A percentile compares a stretch with the other conserved stretches of the same genome.
Conservation (phyloP, 179 eudicot species). For the Nepenthes alata region DNA sequence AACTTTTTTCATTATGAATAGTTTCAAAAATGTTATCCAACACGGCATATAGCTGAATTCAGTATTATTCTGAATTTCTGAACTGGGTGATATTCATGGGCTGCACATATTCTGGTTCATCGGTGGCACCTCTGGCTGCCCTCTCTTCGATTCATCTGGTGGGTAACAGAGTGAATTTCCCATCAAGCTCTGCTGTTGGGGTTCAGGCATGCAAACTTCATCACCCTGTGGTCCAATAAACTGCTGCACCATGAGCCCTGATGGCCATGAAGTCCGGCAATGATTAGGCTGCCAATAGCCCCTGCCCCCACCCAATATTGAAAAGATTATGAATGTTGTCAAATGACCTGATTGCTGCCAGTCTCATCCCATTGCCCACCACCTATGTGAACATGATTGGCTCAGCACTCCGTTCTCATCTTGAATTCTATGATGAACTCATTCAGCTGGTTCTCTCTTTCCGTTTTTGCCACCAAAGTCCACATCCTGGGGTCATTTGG, state of each 20-base stretch:
- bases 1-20: too few relatives aligned
- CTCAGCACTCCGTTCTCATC: constrained; percentile 11
- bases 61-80: too few relatives aligned
- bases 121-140: too few relatives aligned
- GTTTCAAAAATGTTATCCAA: too few relatives aligned
- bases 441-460: constrained; percentile 30
- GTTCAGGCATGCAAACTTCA: constrained; percentile 16
- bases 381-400: constrained; percentile 19
- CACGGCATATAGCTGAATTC: too few relatives aligned
- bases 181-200: constrained; percentile 4
- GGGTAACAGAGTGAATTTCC: not conserved
- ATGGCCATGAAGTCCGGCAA: constrained; percentile 33
- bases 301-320: constrained; percentile 35
- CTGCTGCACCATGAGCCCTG: constrained; percentile 42
- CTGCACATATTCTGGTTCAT: too few relatives aligned
- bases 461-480: constrained; percentile 24
- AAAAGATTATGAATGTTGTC: constrained; percentile 28
- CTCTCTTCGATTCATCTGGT: too few relatives aligned
- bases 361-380: constrained; percentile 36
- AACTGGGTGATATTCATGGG: too few relatives aligned
- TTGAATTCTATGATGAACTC: constrained; percentile 31
- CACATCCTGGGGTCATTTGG: constrained; percentile 14
- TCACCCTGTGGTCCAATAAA: constrained; percentile 23
- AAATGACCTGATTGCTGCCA: constrained; percentile 27
- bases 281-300: constrained; percentile 35